These are phyloP conservation scores for Yamadazyma sp. DNA, from an alignment of 805 yeast species.

Conservation along the genomic window DNA sequence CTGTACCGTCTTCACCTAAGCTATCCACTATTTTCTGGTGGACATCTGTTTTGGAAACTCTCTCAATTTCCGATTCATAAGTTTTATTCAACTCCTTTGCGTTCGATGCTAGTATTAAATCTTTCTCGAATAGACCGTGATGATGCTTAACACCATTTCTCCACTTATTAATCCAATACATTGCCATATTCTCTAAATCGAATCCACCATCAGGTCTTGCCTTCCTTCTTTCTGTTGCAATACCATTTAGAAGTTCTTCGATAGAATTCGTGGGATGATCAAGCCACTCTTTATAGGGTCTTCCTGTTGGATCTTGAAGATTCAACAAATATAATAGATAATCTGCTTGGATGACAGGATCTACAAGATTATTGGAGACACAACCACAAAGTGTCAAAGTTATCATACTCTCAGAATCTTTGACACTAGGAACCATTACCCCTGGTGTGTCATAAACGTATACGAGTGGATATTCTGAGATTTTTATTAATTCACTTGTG, in stretches of 20 bases:
- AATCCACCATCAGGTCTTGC: conserved; percentile 26
- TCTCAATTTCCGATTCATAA: conserved; percentile 25
- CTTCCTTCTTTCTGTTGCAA: conserved; percentile 41
- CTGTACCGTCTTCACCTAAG: conserved; percentile 40
- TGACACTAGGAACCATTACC: conserved; percentile 74
- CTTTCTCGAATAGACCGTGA: conserved; percentile 34
- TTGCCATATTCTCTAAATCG: conserved; percentile 61
- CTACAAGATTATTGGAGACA: conserved; percentile 64
- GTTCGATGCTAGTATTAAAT: conserved; percentile 29
- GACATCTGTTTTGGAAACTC: conserved; percentile 27
- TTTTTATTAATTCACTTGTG: conserved; percentile 70
- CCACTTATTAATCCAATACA: conserved; percentile 61
- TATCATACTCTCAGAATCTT: conserved; percentile 66
- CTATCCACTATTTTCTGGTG: conserved; percentile 28
- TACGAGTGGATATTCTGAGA: conserved; percentile 60
- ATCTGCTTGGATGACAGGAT: conserved; percentile 84
- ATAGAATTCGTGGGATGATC: conserved; percentile 71
- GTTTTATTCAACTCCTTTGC: conserved; percentile 21
- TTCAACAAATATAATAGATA: conserved; percentile 75
- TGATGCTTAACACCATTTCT: conserved; percentile 46
- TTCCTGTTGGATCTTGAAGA: conserved; percentile 49
- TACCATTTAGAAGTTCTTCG: conserved; percentile 48
- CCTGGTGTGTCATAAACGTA: conserved; percentile 91
- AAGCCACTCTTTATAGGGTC: conserved; percentile 44
- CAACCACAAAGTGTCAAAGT: conserved; percentile 73